Evolutionary conservation across 768 basidiomycete species (phyloP).

Genomic region (Chalciporus sphaerocephalus): DNA sequence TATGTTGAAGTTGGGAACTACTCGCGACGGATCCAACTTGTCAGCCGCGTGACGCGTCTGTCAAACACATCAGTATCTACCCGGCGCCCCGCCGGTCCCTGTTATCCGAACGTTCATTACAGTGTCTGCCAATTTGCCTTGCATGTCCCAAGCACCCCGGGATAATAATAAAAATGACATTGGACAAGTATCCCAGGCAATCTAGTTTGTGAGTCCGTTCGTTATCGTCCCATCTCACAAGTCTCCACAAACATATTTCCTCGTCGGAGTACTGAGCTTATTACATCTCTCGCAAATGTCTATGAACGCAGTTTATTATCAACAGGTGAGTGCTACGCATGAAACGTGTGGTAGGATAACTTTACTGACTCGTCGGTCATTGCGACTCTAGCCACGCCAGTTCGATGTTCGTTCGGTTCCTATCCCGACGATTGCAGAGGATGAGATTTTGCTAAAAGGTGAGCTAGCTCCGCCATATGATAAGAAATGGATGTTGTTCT

Average conservation of each 20-base stretch:
- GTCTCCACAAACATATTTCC: no score
- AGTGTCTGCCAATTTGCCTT: background rate
- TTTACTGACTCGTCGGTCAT: background rate
- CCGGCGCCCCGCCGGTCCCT: background rate
- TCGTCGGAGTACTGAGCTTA: background rate
- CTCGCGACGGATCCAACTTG: no score
- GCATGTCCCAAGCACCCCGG: background rate
- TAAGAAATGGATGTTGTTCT: background rate
- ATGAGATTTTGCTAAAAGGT: slow-evolving; percentile 61
- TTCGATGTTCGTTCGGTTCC: slow-evolving; percentile 51
- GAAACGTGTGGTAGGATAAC: background rate
- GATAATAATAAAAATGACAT: background rate
- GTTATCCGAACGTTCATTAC: background rate
- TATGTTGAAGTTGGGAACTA: no score
- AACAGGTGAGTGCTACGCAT: slow-evolving; percentile 31
- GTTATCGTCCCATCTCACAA: background rate
- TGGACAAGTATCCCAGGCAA: slow-evolving; percentile 12
- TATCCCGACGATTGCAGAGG: slow-evolving; percentile 48
- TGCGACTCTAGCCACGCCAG: slow-evolving; percentile 40
- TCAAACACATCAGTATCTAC: no score
- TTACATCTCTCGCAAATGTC: slow-evolving; percentile 1
- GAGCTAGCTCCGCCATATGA: slow-evolving; percentile 1
- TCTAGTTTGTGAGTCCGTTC: background rate
- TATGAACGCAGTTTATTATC: slow-evolving; percentile 51
- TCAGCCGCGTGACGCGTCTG: no score